Base-by-base conservation (phyloP, 2,329 filamentous ascomycete species). In the Chrysoporthe austroafricana region DNA sequence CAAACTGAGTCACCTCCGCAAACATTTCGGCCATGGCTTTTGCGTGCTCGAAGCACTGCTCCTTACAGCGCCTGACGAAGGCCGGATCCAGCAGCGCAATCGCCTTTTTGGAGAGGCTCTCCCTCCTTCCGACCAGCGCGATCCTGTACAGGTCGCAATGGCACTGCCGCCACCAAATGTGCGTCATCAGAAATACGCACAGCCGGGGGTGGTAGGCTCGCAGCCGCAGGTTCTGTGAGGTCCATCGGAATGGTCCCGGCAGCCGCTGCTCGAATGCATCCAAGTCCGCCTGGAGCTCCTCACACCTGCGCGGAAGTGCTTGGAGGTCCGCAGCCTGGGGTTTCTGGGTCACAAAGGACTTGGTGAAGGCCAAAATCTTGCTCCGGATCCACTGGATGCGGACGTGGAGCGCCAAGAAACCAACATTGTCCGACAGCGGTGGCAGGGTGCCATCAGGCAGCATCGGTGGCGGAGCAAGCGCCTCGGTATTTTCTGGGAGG, bases 181-280 rank as follows among this genome's bases (percentile, higher is more conserved):
- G 85, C 11, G 87, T 87, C 85, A 87, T 87, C 72, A 87, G 78
- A 68, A 85, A 88, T 54, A 86, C 84, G 69, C 85, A 86, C 5
- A 88, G 80, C 3, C 86, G 79, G 2, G 85, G 83, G 0, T 86
- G 88, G 71, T 87, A 88, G 2, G 85, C 84, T 6, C 86, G 82
- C 34, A 88, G 77, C 16, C 85, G 81, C 4, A 87, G 77, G 42
- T 86, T 87, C 69, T 80, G 83, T 69, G 87, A 85, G 13, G 84
- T 87, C 74, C 86, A 88, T 59, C 84, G 83, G 71, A 88, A 88
- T 11, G 85, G 87, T 0, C 82, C 77, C 1, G 85, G 86, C 5
- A 88, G 74, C 34, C 85, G 79, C 26, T 82, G 80, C 58, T 85
- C 84, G 69, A 88, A 88, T 14, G 82, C 81, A 16, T 82, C 81